Evolutionary conservation across 1,284 basidiomycete species (phyloP).

Genomic region (Hemileia vastatrix): DNA sequence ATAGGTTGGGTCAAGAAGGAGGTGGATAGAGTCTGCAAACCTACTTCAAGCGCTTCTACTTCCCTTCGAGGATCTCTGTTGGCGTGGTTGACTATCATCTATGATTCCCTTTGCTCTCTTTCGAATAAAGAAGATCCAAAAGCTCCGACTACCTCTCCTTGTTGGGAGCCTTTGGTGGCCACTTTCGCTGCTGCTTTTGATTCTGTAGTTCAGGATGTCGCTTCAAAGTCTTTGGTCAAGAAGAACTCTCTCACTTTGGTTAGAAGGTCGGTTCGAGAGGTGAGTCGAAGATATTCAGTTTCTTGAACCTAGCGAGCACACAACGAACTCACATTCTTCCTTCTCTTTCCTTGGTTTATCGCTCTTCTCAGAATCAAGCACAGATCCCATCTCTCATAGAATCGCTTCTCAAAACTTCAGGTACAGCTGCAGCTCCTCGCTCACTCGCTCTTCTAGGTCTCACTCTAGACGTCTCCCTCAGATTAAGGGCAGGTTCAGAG

Average conservation of each 20-base stretch:
- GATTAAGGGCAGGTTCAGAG: slow-evolving; percentile 24
- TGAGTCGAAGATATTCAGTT: not conserved
- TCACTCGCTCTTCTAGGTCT: slow-evolving; percentile 28
- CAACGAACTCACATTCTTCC: not conserved
- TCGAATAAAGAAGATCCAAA: not conserved
- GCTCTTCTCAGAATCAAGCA: no score
- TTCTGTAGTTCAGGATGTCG: not conserved
- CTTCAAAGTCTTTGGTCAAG: not conserved
- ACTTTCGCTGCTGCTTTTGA: not conserved
- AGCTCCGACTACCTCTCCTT: not conserved
- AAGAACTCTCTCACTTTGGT: not conserved
- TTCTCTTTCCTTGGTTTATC: no score
- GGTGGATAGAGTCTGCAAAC: not conserved
- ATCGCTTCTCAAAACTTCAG: no score
- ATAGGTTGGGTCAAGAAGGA: no score
- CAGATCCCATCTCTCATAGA: no score
- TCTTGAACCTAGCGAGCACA: no score
- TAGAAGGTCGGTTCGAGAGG: not conserved
- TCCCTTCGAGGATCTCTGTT: not conserved
- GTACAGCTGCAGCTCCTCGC: no score
- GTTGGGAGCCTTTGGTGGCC: not conserved
- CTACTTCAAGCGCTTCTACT: slow-evolving; percentile 20
- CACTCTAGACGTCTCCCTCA: slow-evolving; percentile 31
- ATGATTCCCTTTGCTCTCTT: not conserved
- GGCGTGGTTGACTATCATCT: not conserved